Evolutionary conservation across 1,139 yeast species (phyloP).

Genomic region (Tardiomyces digboiensis): DNA sequence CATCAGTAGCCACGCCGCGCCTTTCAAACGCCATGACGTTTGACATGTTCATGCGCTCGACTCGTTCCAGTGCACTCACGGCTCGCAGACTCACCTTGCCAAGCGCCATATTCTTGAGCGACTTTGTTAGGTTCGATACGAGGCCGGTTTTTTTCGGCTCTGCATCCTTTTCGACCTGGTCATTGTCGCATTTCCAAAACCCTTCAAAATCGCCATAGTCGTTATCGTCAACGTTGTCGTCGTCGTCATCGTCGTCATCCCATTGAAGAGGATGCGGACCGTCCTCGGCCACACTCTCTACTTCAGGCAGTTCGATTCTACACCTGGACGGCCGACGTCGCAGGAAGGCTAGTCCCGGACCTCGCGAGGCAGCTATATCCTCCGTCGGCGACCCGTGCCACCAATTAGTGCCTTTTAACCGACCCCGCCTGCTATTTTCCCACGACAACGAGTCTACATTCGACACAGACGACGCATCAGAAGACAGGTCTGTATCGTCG

Average conservation of each 20-base stretch:
- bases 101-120: background rate
- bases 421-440: too few species aligned
- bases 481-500: background rate
- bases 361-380: too few species aligned
- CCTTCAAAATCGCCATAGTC: background rate
- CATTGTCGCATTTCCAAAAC: background rate
- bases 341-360: too few species aligned
- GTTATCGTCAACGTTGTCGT: background rate
- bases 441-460: background rate
- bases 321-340: too few species aligned
- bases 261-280: background rate
- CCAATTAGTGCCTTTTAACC: too few species aligned
- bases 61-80: background rate
- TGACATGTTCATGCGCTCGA: background rate
- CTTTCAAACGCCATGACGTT: background rate
- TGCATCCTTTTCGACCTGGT: background rate
- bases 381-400: too few species aligned
- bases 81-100: background rate
- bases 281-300: background rate
- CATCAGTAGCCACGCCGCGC: background rate
- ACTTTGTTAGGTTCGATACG: background rate
- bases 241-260: background rate
- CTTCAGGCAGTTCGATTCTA: background rate
- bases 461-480: background rate
- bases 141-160: background rate